Evolutionary conservation across 2,329 filamentous ascomycete species (phyloP), one percentile per base, ranked within the genome.

Genomic region (Pseudocercospora cruenta): DNA sequence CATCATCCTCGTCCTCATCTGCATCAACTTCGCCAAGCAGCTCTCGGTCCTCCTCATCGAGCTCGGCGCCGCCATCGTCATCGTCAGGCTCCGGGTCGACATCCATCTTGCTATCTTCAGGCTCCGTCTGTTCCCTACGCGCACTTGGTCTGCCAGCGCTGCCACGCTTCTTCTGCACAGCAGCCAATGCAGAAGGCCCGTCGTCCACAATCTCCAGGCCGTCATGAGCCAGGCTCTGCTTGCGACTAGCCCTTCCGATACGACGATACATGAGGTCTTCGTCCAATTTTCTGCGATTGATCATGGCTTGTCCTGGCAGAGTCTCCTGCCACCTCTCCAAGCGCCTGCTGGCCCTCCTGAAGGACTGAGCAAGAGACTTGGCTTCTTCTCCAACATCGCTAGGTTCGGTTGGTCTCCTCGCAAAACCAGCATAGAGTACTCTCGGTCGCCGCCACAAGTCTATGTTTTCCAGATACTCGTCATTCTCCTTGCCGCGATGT

Each of bases 371-470:
- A 65, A 91, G 89, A 1, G 87, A 83, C 62, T 85, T 84, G 5
- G 88, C 84, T 77, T 94, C 91, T 77, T 94, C 92, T 51, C 92
- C 92, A 71, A 88, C 91, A 78, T 94, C 91, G 67, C 92, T 90
- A 0, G 83, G 78, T 75, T 94, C 91, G 8, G 64, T 68, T 21
- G 80, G 79, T 0, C 91, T 80, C 33, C 86, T 88, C 60, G 86
- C 87, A 45, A 92, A 83, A 0, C 89, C 92, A 1, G 78, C 79
- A 54, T 71, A 68, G 14, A 70, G 64, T 22, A 72, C 68, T 47
- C 71, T 58, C 8, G 74, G 70, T 22, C 69, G 68, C 9, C 69
- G 71, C 55, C 69, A 68, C 7, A 64, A 33, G 22, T 74, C 73
- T 3, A 72, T 60, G 22, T 75, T 68, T 14, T 71, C 67, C 21